These are phyloP conservation scores for Scedosporium minutisporum DNA, from an alignment of 2,329 filamentous ascomycete genomes.

Conservation along the genomic window DNA sequence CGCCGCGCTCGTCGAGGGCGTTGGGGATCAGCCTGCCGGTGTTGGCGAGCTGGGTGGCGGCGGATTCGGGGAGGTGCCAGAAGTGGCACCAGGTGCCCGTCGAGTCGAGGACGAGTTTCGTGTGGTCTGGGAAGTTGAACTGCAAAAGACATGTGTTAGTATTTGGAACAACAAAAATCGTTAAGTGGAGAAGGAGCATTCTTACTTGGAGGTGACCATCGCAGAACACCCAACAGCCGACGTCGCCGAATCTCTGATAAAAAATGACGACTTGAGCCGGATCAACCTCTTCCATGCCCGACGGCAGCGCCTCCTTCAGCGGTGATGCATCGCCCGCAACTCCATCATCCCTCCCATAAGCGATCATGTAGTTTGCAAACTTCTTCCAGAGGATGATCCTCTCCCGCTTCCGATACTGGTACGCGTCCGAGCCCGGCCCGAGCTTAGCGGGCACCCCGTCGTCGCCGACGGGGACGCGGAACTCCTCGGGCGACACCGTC, in stretches of 20 bases:
- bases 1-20: conserved; percentile 61
- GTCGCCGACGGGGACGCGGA: conserved; percentile 43
- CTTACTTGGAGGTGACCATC: conserved; percentile 68
- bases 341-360: conserved; percentile 63
- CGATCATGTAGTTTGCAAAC: conserved; percentile 66
- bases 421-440: conserved; percentile 52
- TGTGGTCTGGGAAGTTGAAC: conserved; percentile 85
- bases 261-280: conserved; percentile 60
- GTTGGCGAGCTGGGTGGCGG: conserved; percentile 53
- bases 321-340: conserved; percentile 36
- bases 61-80: conserved; percentile 64
- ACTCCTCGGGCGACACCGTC: conserved; percentile 55
- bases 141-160: conserved; percentile 24
- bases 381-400: conserved; percentile 62
- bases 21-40: conserved; percentile 60
- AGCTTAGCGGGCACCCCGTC: conserved; percentile 53
- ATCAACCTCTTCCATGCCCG: conserved; percentile 15
- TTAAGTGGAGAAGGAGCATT: conserved; percentile 10
- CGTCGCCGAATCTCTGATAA: conserved; percentile 72
- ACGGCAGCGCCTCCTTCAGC: conserved; percentile 25
- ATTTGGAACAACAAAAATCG: neutral
- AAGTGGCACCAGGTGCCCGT: conserved; percentile 70
- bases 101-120: conserved; percentile 69
- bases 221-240: conserved; percentile 72
- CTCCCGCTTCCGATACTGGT: conserved; percentile 56